Base-by-base conservation (phyloP, 208 protist species). In the Porcisia deanei region DNA sequence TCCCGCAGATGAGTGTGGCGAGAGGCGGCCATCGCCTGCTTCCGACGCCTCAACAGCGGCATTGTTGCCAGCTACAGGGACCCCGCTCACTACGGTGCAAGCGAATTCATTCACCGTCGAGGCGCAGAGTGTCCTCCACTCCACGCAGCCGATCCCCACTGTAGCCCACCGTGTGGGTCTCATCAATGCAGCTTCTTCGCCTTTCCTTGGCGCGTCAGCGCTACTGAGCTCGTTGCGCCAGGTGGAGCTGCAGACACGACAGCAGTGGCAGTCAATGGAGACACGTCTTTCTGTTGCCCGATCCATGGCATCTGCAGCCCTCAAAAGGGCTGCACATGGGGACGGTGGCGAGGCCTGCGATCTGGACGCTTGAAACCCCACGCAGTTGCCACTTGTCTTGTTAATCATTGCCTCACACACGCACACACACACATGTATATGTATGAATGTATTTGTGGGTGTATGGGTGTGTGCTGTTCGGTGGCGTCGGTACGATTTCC, bases 211-310 rank as follows among this genome's bases (percentile, higher is more conserved):
- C 5, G 71, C 58, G 25, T 22, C n/a, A 7, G 25, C 41, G 58
- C 57, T 41, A 12, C 39, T 75, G 39, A 47, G 57, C 30, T 45
- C 34, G 43, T 41, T 75, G 71, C 71, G 71, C 5, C 57, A 53
- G 39, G 34, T 55, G 45, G 71, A 75, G 55, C 6, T 66, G 41
- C 57, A 54, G 43, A 41, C 58, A 25, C 71, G 71, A 30, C 71
- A 65, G 58, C 58, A 75, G n/a, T 65, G 54, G 57, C 71, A 75
- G 71, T 63, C 71, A 2, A 75, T 65, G 7, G 71, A 75, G 58
- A 75, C 71, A 10, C 39, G 58, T 39, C 71, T 75, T 20, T 63
- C 55, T 25, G 45, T 75, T 16, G 71, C 71, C 25, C 71, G 71
- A 3, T 66, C 71, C 12, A 75, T 65, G 71, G 57, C 45, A 30